phyloP scores from a whole-genome alignment of 805 yeast species.

The Teunomyces lycoperdinae region DNA sequence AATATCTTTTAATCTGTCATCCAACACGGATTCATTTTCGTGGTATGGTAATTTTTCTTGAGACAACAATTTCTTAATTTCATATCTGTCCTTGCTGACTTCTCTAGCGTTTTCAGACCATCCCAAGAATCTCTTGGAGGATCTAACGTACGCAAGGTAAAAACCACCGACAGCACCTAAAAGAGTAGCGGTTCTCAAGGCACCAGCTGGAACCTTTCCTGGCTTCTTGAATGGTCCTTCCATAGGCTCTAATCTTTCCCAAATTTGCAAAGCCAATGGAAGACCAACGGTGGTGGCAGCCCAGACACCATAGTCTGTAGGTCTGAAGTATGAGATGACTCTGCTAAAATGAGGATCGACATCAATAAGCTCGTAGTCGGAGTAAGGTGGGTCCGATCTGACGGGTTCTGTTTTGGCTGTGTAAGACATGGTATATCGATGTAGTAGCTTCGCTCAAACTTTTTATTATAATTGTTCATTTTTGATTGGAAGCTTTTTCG shows the following conservation, averaged over 20 bases:
- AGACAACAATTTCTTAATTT: slow-evolving; percentile 63
- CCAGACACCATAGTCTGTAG: slow-evolving; percentile 58
- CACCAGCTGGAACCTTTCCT: slow-evolving; percentile 52
- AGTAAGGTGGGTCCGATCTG: slow-evolving; percentile 32
- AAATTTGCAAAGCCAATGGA: slow-evolving; percentile 38
- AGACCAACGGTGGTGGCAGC: slow-evolving; percentile 40
- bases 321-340: slow-evolving; percentile 71
- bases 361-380: slow-evolving; percentile 58
- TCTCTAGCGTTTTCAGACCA: slow-evolving; percentile 70
- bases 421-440: slow-evolving; percentile 33
- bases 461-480: slow-evolving; percentile 3
- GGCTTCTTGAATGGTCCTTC: slow-evolving; percentile 43
- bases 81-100: slow-evolving; percentile 69
- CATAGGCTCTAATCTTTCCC: slow-evolving; percentile 44
- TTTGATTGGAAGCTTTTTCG: slow-evolving; percentile 4
- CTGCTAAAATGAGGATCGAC: slow-evolving; percentile 73
- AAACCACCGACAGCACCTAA: slow-evolving; percentile 76
- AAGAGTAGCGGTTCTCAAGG: slow-evolving; percentile 56
- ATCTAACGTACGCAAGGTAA: slow-evolving; percentile 61
- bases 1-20: slow-evolving; percentile 67
- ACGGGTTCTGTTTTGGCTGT: slow-evolving; percentile 38
- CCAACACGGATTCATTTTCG: slow-evolving; percentile 49
- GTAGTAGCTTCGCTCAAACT: neutral
- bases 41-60: slow-evolving; percentile 69
- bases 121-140: slow-evolving; percentile 76